Base-by-base conservation (phyloP, 768 basidiomycete species). In the Clathrus columnatus region DNA sequence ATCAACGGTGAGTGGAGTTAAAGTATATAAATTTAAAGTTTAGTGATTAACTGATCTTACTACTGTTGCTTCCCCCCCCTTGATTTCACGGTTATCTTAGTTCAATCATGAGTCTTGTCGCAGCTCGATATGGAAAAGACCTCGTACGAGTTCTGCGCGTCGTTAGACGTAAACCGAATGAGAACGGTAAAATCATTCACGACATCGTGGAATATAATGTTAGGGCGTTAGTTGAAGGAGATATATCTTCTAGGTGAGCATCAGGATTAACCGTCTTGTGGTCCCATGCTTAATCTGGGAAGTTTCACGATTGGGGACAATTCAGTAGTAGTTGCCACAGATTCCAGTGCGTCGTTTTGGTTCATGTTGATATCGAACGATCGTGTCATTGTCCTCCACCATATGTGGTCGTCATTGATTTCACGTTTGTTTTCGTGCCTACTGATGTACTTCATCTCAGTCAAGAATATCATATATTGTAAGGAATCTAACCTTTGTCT, bases 251-350 rank as follows among this genome's bases (percentile, higher is more conserved):
- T 0, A 88, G 86, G 87, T 87, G 67, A 60, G 66, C 50, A n/a
- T n/a, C n/a, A n/a, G n/a, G n/a, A n/a, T n/a, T n/a, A n/a, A n/a
- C 5, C 21, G 7, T 49, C 32, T 54, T 20, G 5, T 23, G 29
- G 7, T 23, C 41, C 8, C 17, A 17, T 23, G 14, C 36, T 36
- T n/a, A n/a, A n/a, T n/a, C 36, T 18, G 26, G 11, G 42, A 53
- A 90, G 90, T 62, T 97, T 87, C 68, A 95, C 90, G 3, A 61
- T 90, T 60, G 91, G 88, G 0, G 91, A 97, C 65, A 98, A 98
- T 70, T 78, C 78, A 2, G 81, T 85, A 8, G 77, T 96, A 8
- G 91, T 98, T 1, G 85, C 94, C 2, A 98, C 93, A 1, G 94
- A 98, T 70, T 89, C 90, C 1, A 84, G 90, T 91, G 62, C 63